These are phyloP conservation scores for Nothophaeocryptopus gaeumannii DNA, from an alignment of 2,329 filamentous ascomycete genomes.

Conservation along the genomic window DNA sequence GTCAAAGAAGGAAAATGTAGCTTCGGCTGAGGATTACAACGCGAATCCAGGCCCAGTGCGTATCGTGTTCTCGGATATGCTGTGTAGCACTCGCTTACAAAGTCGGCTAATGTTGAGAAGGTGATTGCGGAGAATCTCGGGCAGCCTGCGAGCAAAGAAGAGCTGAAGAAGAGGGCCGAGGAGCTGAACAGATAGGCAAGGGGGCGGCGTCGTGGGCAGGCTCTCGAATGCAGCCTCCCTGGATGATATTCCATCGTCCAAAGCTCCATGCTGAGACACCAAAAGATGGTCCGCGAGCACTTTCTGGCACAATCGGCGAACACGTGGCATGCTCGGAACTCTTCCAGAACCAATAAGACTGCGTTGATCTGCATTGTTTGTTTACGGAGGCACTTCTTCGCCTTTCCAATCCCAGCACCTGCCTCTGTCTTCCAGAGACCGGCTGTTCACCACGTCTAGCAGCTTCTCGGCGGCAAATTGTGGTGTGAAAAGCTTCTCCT, in stretches of 20 bases:
- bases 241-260: too few species aligned
- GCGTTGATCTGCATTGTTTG: background rate
- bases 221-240: too few species aligned
- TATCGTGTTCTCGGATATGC: background rate
- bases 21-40: conserved; percentile 40
- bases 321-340: too few species aligned
- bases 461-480: conserved; percentile 66
- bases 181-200: conserved; percentile 47
- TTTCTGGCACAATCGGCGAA: background rate
- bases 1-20: conserved; percentile 24
- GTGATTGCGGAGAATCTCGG: conserved; percentile 43
- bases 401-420: conserved; percentile 69
- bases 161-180: conserved; percentile 49
- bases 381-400: conserved; percentile 58
- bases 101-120: background rate
- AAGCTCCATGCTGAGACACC: too few species aligned
- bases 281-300: too few species aligned
- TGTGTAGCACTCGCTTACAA: background rate
- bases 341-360: too few species aligned
- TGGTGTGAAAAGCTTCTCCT: conserved; percentile 63
- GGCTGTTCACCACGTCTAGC: conserved; percentile 54
- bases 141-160: conserved; percentile 48
- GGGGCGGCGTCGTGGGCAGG: too few species aligned
- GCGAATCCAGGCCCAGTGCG: conserved; percentile 45
- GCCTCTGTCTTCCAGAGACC: conserved; percentile 55